Evolutionary conservation across 306 rosid species (phyloP).

Genomic region (Astragalus glycyphyllos): DNA sequence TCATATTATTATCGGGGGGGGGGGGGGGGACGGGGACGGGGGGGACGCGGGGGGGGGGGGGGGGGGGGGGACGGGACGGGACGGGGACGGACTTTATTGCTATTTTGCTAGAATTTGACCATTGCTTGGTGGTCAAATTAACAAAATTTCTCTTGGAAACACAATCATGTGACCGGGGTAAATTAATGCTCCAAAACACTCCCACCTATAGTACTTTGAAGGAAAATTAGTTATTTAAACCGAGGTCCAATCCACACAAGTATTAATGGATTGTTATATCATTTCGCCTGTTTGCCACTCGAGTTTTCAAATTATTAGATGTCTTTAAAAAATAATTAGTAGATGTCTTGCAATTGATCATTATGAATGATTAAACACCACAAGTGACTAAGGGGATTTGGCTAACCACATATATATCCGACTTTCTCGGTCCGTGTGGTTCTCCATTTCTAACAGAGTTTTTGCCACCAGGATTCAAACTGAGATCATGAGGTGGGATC

Average conservation of each 20-base stretch:
- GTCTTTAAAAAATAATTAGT: no score
- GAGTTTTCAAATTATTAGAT: not conserved
- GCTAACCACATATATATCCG: no score
- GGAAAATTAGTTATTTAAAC: not conserved
- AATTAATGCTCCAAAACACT: not conserved
- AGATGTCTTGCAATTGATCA: not conserved
- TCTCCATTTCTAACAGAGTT: no score
- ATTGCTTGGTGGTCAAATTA: not conserved
- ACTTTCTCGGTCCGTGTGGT: no score
- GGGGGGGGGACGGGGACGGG: no score
- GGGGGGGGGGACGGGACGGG: no score
- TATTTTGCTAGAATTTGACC: not conserved
- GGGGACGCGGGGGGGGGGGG: no score
- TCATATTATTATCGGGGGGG: no score
- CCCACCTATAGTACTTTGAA: not conserved
- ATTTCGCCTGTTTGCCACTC: conserved; percentile 26
- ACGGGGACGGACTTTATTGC: no score
- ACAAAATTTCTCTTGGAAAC: conserved; percentile 5
- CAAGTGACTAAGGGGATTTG: no score
- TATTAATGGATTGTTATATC: not conserved
- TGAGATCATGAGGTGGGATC: no score
- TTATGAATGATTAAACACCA: not conserved
- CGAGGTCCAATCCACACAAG: not conserved
- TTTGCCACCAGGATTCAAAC: no score
- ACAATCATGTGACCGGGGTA: not conserved